Conservation (phyloP, 2,329 filamentous ascomycete species). For the Aspergillus felis region DNA sequence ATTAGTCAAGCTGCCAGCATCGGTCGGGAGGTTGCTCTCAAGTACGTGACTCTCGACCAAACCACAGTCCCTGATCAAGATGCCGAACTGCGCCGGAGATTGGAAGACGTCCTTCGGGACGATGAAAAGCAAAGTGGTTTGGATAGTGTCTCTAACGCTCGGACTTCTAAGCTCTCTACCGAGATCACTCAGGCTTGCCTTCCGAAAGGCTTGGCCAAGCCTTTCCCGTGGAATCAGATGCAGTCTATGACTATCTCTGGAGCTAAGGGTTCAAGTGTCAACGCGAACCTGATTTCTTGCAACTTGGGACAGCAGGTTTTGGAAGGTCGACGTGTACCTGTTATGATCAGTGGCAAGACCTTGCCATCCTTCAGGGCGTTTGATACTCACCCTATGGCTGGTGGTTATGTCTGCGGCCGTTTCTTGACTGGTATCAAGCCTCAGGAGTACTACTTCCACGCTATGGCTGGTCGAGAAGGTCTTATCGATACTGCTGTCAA, state of each 20-base stretch:
- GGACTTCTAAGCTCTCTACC: conserved; percentile 67
- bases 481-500: conserved; percentile 98
- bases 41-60: conserved; percentile 80
- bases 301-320: conserved; percentile 95
- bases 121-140: conserved; percentile 85
- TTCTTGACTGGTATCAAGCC: conserved; percentile 97
- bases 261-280: conserved; percentile 88
- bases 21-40: conserved; percentile 75
- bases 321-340: conserved; percentile 87
- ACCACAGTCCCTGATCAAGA: conserved; percentile 60
- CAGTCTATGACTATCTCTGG: conserved; percentile 97
- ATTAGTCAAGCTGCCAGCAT: conserved; percentile 64
- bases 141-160: conserved; percentile 79
- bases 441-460: conserved; percentile 98
- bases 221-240: conserved; percentile 97
- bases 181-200: conserved; percentile 75
- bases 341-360: conserved; percentile 98
- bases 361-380: conserved; percentile 90
- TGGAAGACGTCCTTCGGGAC: conserved; percentile 88
- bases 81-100: conserved; percentile 67
- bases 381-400: conserved; percentile 82
- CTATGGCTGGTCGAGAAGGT: conserved; percentile 98
- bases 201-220: conserved; percentile 77
- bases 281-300: conserved; percentile 95
- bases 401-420: conserved; percentile 89